These are phyloP conservation scores for Sarocladium oryzae DNA, from an alignment of 2,329 filamentous ascomycete genomes.

Conservation along the genomic window DNA sequence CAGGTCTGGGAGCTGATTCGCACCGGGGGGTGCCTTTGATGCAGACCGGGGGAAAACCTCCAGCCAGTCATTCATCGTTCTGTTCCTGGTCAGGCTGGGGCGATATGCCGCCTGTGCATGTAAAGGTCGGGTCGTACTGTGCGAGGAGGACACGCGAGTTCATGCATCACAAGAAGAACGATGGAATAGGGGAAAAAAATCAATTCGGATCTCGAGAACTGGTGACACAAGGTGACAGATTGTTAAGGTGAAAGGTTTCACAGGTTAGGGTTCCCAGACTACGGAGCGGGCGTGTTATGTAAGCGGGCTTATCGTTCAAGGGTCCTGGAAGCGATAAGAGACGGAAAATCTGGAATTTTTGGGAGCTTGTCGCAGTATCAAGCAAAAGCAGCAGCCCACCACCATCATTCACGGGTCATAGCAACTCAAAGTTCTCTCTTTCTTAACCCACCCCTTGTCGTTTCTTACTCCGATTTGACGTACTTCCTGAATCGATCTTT, in stretches of 20 bases:
- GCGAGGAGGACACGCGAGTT: neutral
- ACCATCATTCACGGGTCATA: neutral
- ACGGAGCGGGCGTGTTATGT: neutral
- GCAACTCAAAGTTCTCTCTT: neutral
- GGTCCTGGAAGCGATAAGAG: neutral
- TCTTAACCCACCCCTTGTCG: neutral
- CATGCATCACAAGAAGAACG: neutral
- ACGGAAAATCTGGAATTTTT: conserved; percentile 8
- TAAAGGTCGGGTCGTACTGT: neutral
- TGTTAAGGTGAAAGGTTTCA: too few relatives aligned
- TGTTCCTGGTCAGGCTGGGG: neutral
- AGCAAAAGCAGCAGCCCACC: neutral
- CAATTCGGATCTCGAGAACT: neutral
- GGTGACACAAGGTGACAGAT: neutral
- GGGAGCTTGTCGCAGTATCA: neutral
- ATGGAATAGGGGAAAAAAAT: neutral
- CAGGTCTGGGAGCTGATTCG: neutral
- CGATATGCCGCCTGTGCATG: neutral
- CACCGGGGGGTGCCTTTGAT: neutral
- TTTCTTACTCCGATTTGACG: neutral
- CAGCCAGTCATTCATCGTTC: neutral
- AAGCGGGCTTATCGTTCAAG: conserved; percentile 1
- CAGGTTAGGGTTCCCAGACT: too few relatives aligned
- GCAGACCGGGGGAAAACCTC: neutral
- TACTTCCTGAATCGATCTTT: neutral